Conservation (phyloP, 202 grass and related monocot species). For the Digitaria exilis region DNA sequence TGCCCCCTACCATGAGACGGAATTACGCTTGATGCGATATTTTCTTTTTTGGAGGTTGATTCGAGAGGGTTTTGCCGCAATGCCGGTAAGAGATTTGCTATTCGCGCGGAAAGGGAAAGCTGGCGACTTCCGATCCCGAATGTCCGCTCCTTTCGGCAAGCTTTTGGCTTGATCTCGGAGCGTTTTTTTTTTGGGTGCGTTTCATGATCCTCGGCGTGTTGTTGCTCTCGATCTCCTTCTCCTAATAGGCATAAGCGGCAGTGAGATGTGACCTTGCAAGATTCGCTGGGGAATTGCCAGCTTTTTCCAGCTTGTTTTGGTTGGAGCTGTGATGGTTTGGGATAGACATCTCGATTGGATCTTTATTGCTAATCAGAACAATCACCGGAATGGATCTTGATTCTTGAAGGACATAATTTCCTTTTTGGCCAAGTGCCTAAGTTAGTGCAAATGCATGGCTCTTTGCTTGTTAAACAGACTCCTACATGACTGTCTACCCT, state of each 20-base stretch:
- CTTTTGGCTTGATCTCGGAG: background rate
- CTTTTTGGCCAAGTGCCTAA: background rate
- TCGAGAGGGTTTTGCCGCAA: background rate
- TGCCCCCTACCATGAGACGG: background rate
- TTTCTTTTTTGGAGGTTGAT: background rate
- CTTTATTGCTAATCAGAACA: background rate
- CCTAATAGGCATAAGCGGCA: background rate
- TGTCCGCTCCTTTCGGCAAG: background rate
- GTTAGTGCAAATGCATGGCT: background rate
- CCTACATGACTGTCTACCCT: background rate
- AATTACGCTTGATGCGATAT: conserved; percentile 12
- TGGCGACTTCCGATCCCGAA: background rate
- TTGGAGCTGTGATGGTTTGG: background rate
- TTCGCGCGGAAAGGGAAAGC: background rate
- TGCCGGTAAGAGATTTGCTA: background rate
- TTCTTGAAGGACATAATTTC: background rate
- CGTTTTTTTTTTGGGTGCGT: background rate
- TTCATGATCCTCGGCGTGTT: background rate
- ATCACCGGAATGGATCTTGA: background rate
- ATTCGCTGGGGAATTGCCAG: background rate
- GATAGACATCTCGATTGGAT: background rate
- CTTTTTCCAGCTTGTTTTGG: background rate
- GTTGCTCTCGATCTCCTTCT: background rate
- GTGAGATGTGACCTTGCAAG: background rate
- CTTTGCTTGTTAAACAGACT: background rate